These are phyloP conservation scores for Vitis rupestris DNA, from an alignment of 164 flowering plant genomes.

Conservation along the genomic window DNA sequence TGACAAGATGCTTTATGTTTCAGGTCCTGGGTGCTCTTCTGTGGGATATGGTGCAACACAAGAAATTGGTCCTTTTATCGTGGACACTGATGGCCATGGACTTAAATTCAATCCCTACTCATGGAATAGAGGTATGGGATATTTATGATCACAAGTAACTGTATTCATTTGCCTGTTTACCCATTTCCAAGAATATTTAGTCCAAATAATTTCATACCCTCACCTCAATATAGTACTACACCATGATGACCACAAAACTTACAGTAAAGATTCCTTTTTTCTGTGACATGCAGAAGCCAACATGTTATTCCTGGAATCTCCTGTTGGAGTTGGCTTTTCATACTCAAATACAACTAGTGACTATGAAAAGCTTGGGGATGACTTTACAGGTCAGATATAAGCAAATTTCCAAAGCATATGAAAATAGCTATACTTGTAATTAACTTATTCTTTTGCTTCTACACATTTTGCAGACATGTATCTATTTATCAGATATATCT, in stretches of 20 bases:
- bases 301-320: slow-evolving; percentile 85
- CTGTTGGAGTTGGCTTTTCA: slow-evolving; percentile 90
- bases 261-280: background rate
- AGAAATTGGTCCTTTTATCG: slow-evolving; percentile 93
- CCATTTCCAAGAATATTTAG: too few species aligned
- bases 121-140: slow-evolving; percentile 53
- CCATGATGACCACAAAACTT: too few species aligned
- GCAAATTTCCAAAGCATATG: background rate
- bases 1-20: slow-evolving; percentile 34
- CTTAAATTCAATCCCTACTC: slow-evolving; percentile 62
- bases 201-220: too few species aligned
- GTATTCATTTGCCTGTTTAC: too few species aligned
- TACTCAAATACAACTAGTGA: slow-evolving; percentile 77
- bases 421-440: background rate
- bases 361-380: slow-evolving; percentile 70
- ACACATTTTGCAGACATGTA: too few species aligned
- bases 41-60: slow-evolving; percentile 99
- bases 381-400: slow-evolving; percentile 59
- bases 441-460: background rate
- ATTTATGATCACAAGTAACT: background rate
- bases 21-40: slow-evolving; percentile 99
- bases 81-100: slow-evolving; percentile 53
- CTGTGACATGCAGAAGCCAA: slow-evolving; percentile 73
- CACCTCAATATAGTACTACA: too few species aligned
- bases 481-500: too few species aligned